A percentile compares a stretch with the other conserved stretches of the same genome.
Conservation (phyloP, 352 stramenopile species). For the Phytophthora meadii region DNA sequence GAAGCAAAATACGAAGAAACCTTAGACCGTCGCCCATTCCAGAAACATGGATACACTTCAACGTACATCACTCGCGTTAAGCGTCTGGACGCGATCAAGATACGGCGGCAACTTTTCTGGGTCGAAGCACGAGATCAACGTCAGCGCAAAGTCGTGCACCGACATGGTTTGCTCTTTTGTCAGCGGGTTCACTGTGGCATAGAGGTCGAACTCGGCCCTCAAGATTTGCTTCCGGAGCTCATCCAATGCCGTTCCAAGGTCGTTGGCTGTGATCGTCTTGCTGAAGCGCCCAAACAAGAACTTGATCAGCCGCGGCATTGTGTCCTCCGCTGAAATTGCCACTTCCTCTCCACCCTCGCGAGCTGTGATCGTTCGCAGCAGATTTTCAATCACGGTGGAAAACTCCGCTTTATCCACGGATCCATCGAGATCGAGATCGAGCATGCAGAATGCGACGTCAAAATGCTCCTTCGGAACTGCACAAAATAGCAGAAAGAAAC, state of each 20-base stretch:
- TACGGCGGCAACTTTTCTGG: constrained; percentile 66
- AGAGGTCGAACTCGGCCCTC: constrained; percentile 76
- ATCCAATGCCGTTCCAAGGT: constrained; percentile 62
- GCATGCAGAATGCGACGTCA: constrained; percentile 83
- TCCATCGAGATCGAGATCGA: constrained; percentile 79
- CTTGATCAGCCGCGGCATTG: constrained; percentile 63
- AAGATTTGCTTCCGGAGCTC: constrained; percentile 66
- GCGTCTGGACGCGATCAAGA: constrained; percentile 62
- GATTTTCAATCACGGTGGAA: constrained; percentile 72
- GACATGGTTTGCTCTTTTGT: constrained; percentile 61
- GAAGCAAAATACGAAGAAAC: neutral
- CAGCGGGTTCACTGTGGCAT: constrained; percentile 52
- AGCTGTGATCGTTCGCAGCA: constrained; percentile 52
- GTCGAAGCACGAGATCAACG: constrained; percentile 77
- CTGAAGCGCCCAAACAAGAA: constrained; percentile 70
- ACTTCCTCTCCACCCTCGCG: constrained; percentile 29
- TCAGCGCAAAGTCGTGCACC: constrained; percentile 82
- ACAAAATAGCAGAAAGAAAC: neutral
- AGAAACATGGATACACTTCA: neutral
- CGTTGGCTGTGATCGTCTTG: constrained; percentile 62
- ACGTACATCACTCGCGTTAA: constrained; percentile 67
- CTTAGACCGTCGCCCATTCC: neutral
- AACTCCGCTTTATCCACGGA: constrained; percentile 81
- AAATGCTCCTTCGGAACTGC: constrained; percentile 81
- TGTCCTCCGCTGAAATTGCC: constrained; percentile 49